Evolutionary conservation across 192 early-diverging fungal genomes (phyloP).

Genomic region (Linnemannia elongata): DNA sequence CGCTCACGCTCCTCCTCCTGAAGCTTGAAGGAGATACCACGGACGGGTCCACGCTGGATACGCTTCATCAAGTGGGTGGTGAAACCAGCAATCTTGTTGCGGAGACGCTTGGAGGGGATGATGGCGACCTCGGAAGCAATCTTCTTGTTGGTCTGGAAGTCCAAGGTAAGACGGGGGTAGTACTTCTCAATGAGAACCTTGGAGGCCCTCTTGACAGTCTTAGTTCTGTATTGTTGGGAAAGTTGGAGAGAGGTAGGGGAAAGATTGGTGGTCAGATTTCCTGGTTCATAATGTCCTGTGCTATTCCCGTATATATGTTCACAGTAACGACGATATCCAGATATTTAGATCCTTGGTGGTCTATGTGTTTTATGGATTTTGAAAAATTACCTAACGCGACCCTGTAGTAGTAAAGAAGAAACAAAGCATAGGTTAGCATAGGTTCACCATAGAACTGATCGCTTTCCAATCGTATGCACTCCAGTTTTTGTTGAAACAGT

Average conservation of each 20-base stretch:
- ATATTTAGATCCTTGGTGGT: neutral
- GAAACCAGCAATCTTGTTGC: conserved; percentile 99
- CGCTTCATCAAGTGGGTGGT: conserved; percentile 99
- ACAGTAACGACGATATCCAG: neutral
- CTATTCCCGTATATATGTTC: neutral
- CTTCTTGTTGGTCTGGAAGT: conserved; percentile 99
- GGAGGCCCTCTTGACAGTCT: conserved; percentile 99
- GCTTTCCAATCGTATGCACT: neutral
- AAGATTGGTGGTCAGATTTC: conserved; percentile 6
- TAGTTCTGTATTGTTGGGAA: conserved; percentile 75
- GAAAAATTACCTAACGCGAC: conserved; percentile 56
- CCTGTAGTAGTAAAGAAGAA: conserved; percentile 20
- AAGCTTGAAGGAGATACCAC: conserved; percentile 99
- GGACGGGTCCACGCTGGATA: conserved; percentile 98
- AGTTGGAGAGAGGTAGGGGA: neutral
- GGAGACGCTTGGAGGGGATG: conserved; percentile 98
- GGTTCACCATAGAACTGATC: neutral
- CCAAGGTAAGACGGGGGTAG: conserved; percentile 98
- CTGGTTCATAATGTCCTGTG: neutral
- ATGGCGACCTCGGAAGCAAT: conserved; percentile 98
- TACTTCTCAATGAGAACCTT: conserved; percentile 99
- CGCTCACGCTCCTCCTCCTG: conserved; percentile 99
- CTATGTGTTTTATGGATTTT: neutral
- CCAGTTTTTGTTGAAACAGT: neutral
- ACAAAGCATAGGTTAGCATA: neutral